Percentiles rank a stretch among this genome's conserved stretches.
Evolutionary conservation across 208 protist genomes (phyloP).

Genomic region (Leishmania tarentolae): DNA sequence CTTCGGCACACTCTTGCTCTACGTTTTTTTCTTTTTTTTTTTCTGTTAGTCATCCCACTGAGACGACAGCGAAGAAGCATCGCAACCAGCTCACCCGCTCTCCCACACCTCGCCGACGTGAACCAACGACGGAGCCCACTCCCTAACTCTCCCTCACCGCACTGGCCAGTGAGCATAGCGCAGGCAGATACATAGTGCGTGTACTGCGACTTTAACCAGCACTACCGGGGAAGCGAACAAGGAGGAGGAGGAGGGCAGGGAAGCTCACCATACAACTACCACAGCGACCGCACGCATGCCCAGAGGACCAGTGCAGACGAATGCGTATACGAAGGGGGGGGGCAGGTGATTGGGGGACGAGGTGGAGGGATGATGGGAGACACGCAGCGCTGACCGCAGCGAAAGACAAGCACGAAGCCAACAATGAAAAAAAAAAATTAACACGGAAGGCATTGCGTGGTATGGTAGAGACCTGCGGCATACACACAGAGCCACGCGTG

Average conservation of each 20-base stretch:
- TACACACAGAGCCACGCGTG: neutral
- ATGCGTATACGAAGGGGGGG: neutral
- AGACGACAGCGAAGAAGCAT: no score
- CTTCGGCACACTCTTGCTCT: no score
- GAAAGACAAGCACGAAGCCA: neutral
- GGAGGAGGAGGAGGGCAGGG: neutral
- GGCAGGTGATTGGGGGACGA: no score
- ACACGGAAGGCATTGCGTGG: no score
- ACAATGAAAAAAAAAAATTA: neutral
- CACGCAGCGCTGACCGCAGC: neutral
- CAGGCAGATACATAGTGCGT: neutral
- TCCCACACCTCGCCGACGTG: no score
- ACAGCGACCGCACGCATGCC: neutral
- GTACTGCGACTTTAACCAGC: neutral
- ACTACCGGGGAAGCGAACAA: neutral
- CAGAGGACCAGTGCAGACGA: conserved; percentile 3
- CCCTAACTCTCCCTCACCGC: no score
- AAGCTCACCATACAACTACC: neutral
- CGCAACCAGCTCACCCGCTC: no score
- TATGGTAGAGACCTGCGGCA: neutral
- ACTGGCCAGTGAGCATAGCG: neutral
- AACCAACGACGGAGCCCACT: no score
- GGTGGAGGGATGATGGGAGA: no score
- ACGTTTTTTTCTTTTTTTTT: no score
- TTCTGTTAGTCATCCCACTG: no score